These are phyloP conservation scores for Diversispora eburnea DNA, from an alignment of 192 early-diverging fungal genomes.

Conservation along the genomic window DNA sequence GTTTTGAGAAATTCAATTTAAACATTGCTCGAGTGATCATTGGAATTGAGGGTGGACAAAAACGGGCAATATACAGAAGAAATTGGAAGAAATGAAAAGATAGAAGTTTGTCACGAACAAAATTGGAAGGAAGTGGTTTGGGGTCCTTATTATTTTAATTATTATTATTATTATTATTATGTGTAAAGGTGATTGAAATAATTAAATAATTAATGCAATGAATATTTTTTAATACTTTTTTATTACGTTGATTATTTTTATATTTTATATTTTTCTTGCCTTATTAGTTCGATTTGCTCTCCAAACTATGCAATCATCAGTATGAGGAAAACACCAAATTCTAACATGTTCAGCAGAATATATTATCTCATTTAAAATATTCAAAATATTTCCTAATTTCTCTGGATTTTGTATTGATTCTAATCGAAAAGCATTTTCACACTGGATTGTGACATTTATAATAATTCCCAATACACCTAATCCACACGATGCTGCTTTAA, in stretches of 20 bases:
- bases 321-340: slow-evolving; percentile 79
- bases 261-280: slow-evolving; percentile 11
- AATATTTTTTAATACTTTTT: neutral
- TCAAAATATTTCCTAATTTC: slow-evolving; percentile 51
- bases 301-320: slow-evolving; percentile 66
- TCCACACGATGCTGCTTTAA: slow-evolving; percentile 64
- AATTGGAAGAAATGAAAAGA: slow-evolving; percentile 52
- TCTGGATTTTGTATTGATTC: slow-evolving; percentile 64
- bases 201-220: no score
- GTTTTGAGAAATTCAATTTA: slow-evolving; percentile 43
- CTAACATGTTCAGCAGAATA: slow-evolving; percentile 69
- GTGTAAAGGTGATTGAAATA: no score
- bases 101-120: slow-evolving; percentile 31
- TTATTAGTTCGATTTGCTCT: slow-evolving; percentile 57
- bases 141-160: no score
- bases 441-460: slow-evolving; percentile 61
- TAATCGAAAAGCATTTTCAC: slow-evolving; percentile 61
- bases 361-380: slow-evolving; percentile 47
- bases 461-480: slow-evolving; percentile 69
- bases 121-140: neutral
- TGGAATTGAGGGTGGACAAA: slow-evolving; percentile 46
- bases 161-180: no score
- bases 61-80: slow-evolving; percentile 55
- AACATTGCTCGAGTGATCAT: slow-evolving; percentile 54
- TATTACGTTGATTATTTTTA: neutral